Evolutionary conservation across 1,284 basidiomycete species (phyloP), one percentile per base, ranked within the genome.

Genomic region (Leucoagaricus sp.): DNA sequence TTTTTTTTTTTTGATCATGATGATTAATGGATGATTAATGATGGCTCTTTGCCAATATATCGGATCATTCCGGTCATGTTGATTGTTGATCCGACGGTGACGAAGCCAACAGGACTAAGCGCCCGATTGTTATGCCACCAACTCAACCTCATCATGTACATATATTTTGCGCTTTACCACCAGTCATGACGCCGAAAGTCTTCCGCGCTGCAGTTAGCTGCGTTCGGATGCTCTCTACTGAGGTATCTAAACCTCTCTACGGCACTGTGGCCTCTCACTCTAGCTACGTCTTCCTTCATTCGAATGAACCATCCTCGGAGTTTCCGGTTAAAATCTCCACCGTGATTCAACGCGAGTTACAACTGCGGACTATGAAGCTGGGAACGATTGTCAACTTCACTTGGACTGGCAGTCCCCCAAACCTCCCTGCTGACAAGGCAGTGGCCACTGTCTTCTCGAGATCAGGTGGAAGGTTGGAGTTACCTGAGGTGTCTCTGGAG

Each of bases 331-430:
- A 74, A n/a, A 64, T 79, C 19, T 70, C 73, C 9, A 83, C 84
- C 0, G 71, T 77, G 3, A 57, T 87, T 1, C 80, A 82, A 49
- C 75, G 79, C n/a, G 77, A 74, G 8, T 70, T 89, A 19, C 77
- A 78, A 55, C 67, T 79, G 5, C 71, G 72, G 21, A 72, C 73
- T 3, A 63, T 68, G 21, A 68, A 71, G 61, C 81, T 75, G 74
- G 80, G 80, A 15, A 84, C 78, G 2, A 57, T 79, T n/a, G 80
- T 85, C 58, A 88, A 88, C 67, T 83, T 86, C 64, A 74, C 78
- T 8, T 87, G 81, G 81, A 70, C 74, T 31, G 68, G 73, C 4
- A 67, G 71, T 29, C 26, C 61, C 45, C 50, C 61, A 51, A 31
- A 59, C 47, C 25, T 57, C 7, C 49, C 60, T 4, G 38, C 57